These are phyloP conservation scores for Populus davidiana DNA, from an alignment of 345 rosid species.

Conservation along the genomic window DNA sequence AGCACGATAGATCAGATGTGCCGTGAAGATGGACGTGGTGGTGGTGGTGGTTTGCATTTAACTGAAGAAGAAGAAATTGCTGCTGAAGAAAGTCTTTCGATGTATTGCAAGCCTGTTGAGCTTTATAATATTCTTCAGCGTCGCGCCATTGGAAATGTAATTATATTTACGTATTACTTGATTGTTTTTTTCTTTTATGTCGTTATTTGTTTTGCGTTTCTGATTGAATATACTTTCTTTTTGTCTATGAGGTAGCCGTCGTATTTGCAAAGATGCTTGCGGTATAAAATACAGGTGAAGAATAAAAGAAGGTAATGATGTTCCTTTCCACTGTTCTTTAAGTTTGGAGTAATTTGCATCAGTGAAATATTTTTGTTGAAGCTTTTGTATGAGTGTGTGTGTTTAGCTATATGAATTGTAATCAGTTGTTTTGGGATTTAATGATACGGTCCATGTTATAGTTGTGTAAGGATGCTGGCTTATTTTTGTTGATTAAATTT, in stretches of 20 bases:
- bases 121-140: slow-evolving; percentile 94
- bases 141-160: slow-evolving; percentile 72
- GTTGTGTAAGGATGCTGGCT: slow-evolving; percentile 5
- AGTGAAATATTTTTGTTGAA: neutral
- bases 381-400: neutral
- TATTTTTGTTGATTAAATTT: slow-evolving; percentile 13
- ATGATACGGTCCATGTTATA: neutral
- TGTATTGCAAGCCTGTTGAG: slow-evolving; percentile 97
- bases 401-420: neutral
- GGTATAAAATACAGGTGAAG: slow-evolving; percentile 80
- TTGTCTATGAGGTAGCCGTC: slow-evolving; percentile 48
- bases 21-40: slow-evolving; percentile 65
- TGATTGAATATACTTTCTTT: neutral
- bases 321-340: neutral
- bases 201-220: neutral
- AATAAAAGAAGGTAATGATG: slow-evolving; percentile 61
- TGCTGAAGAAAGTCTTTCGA: slow-evolving; percentile 79
- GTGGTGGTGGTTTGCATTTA: slow-evolving; percentile 36
- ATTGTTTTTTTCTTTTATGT: neutral
- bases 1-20: slow-evolving; percentile 81
- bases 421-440: neutral
- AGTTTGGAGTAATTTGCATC: neutral
- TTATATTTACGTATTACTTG: neutral
- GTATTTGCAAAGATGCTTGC: slow-evolving; percentile 84
- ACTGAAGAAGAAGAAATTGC: slow-evolving; percentile 85